Base-by-base conservation (phyloP, 1,284 basidiomycete genomes). In the Trichosporon sp. region DNA sequence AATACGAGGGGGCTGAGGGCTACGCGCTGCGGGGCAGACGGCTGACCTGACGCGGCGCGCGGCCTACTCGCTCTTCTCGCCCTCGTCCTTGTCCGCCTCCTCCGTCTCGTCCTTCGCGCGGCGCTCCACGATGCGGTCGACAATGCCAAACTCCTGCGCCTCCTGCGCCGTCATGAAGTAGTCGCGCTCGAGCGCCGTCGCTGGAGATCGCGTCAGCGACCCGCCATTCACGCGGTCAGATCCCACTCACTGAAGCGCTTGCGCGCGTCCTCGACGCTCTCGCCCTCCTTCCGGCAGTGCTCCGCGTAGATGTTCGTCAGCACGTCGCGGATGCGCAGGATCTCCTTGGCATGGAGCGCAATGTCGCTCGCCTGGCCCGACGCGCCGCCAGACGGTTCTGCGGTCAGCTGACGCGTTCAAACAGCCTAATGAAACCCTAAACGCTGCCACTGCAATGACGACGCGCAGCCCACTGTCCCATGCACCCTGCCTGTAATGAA, bases 141-240 rank as follows among this genome's bases (percentile, higher is more conserved):
- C 91, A 70, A 97, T 91, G 31, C 94, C 93, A 82, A 96, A 96
- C 58, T 89, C 87, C 74, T 93, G 85, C 15, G 93, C 92, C 85
- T 94, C 91, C 78, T 90, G 87, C 4, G 93, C 91, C 65, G 92
- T 95, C 90, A 97, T 91, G 83, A 94, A 97, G 83, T 95, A 95
- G 81, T 97, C 94, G 69, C 94, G 87, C 83, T 97, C 94, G 71
- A 97, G 84, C 38, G 93, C 92, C 69, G 85, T 90, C 80, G 92
- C 93, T 71, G 47, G 15, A 31, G 66, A 42, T 47, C 58, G 13
- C n/a, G 65, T 68, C 63, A 68, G 53, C 15, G 64, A 27, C 18
- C 12, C n/a, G n/a, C n/a, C n/a, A n/a, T n/a, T n/a, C n/a, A n/a
- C n/a, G n/a, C n/a, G n/a, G n/a, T n/a, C n/a, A n/a, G n/a, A n/a